Base-by-base conservation (phyloP, 306 rosid genomes). In the Medicago lupulina region DNA sequence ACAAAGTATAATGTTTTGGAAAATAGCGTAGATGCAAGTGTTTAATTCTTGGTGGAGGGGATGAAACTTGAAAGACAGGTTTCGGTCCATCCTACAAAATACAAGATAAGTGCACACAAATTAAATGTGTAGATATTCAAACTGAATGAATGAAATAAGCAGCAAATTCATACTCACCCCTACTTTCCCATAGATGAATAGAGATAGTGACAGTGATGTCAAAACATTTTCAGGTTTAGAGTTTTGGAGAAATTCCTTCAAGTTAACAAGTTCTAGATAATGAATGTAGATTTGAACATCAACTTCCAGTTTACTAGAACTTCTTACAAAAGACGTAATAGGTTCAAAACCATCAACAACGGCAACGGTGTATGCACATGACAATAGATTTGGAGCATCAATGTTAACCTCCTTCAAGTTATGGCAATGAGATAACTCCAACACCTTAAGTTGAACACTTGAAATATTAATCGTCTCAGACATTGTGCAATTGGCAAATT, bases 381-480 rank as follows among this genome's bases (percentile, higher is more conserved):
- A 28, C 9, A 18, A 8, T 62, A 82, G 58, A 59, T 77, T 70
- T 31, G 84, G 82, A 67, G 86, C 67, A 21, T 75, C 59, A 34
- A 85, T 21, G 40, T 60, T 64, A 38, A 76, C 41, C 46, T 68
- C 83, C 46, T 60, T 64, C 75, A 72, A 57, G 28, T 58, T 34
- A 69, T 10, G 39, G 65, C 70, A 82, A 4, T 54, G 9, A 9
- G 19, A 7, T 50, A 82, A 67, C 67, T 15, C 11, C 55, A 85
- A 60, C 12, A 15, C 49, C 66, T 76, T 79, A 10, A 79, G 81
- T 28, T 44, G 47, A 51, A 4, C n/a, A 55, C 82, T 68, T 44
- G 84, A 75, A 62, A 85, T 72, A 46, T 64, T 44, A 51, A 82
- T 60, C 40, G 19, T 79, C 51, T 67, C 78, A 76, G 71, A 76